Conservation (phyloP, 2,329 filamentous ascomycete genomes). For the Hymenotorrendiella dingleyae region DNA sequence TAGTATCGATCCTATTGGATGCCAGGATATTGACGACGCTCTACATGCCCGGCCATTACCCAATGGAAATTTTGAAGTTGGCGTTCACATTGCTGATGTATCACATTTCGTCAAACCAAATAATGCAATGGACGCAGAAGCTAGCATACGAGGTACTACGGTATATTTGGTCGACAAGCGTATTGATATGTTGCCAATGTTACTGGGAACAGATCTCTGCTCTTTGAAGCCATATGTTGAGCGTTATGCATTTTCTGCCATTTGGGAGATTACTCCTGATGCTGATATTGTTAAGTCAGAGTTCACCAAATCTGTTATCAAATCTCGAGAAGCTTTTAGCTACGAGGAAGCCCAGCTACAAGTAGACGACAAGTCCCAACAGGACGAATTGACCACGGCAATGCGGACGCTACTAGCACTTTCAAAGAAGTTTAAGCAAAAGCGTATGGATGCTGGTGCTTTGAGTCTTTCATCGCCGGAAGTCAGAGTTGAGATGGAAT, state of each 20-base stretch:
- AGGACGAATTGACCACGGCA: constrained; percentile 82
- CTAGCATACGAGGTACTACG: constrained; percentile 87
- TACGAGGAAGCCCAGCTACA: constrained; percentile 94
- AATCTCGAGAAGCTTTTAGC: constrained; percentile 92
- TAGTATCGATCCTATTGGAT: constrained; percentile 94
- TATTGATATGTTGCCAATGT: constrained; percentile 97
- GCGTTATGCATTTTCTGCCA: constrained; percentile 75
- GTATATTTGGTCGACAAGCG: constrained; percentile 98
- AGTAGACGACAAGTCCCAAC: constrained; percentile 82
- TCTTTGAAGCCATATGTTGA: constrained; percentile 98
- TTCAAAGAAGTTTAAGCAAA: constrained; percentile 88
- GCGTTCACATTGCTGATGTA: constrained; percentile 98
- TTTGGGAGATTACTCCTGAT: constrained; percentile 83
- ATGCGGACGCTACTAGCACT: constrained; percentile 84
- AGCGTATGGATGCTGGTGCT: constrained; percentile 93
- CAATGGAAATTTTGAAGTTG: constrained; percentile 93
- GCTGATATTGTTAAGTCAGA: constrained; percentile 79
- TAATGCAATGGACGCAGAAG: constrained; percentile 95
- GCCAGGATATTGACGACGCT: constrained; percentile 97
- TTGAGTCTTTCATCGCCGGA: constrained; percentile 96
- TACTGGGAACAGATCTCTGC: constrained; percentile 92
- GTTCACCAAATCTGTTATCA: constrained; percentile 97
- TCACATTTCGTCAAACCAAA: constrained; percentile 97
- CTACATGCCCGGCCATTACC: constrained; percentile 78
- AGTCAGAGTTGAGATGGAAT: constrained; percentile 91